Percentiles rank a stretch among this genome's conserved stretches.
These are phyloP conservation scores for Triticum monococcum DNA, from an alignment of 176 grass and related monocot species.

Conservation along the genomic window DNA sequence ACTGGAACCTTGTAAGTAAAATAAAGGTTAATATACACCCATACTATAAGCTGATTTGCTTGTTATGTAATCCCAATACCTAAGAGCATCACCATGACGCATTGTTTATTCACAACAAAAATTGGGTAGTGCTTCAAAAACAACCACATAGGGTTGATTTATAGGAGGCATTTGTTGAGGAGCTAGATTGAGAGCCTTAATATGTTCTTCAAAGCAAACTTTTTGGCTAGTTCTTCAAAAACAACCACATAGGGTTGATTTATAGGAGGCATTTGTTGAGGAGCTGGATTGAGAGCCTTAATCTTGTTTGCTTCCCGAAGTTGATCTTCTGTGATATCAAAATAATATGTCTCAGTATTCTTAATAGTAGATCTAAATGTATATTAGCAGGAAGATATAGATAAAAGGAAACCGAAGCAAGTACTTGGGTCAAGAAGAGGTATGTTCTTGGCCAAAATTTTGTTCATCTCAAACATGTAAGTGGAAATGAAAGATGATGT, in stretches of 20 bases:
- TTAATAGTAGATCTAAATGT: neutral
- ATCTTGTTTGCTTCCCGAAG: constrained; percentile 43
- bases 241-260: constrained; percentile 44
- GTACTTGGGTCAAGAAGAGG: constrained; percentile 72
- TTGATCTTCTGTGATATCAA: constrained; percentile 52
- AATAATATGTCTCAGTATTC: constrained; percentile 20
- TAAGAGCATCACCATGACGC: constrained; percentile 55
- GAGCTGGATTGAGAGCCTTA: constrained; percentile 32
- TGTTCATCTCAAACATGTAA: constrained; percentile 99
- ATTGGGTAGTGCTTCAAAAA: constrained; percentile 77
- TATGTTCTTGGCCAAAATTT: constrained; percentile 90
- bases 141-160: constrained; percentile 25
- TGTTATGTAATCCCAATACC: constrained; percentile 81
- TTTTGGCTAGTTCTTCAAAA: constrained; percentile 76
- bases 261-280: constrained; percentile 38
- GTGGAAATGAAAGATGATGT: constrained; percentile 78
- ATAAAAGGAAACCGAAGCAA: constrained; percentile 12
- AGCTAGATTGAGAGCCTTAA: constrained; percentile 8
- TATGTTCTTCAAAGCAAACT: constrained; percentile 61
- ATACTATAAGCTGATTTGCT: constrained; percentile 81
- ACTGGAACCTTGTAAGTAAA: too few relatives aligned
- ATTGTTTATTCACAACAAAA: constrained; percentile 54
- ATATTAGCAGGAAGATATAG: constrained; percentile 16
- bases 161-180: constrained; percentile 38
- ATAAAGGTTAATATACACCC: too few relatives aligned